Evolutionary conservation across 208 protist genomes (phyloP).

Genomic region (Histomonas meleagridis): DNA sequence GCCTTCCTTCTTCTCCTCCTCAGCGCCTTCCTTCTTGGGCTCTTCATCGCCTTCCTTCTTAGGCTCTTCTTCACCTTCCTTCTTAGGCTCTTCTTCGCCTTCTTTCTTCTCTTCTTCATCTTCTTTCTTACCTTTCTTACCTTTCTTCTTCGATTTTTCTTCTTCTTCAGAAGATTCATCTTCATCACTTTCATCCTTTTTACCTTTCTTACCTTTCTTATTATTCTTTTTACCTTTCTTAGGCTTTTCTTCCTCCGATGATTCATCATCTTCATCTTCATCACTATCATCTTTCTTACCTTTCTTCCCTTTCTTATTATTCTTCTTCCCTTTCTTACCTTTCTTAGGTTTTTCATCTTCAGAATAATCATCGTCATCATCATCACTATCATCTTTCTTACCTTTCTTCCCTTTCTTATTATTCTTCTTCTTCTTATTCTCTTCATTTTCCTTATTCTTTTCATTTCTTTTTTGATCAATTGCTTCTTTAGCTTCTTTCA

Average conservation of each 20-base stretch:
- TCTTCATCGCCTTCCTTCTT: not conserved
- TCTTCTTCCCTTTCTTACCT: not conserved
- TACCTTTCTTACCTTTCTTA: not conserved
- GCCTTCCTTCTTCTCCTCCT: constrained; percentile 17
- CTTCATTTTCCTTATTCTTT: not conserved
- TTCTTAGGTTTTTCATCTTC: not conserved
- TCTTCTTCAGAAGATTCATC: not conserved
- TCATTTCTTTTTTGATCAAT: not conserved
- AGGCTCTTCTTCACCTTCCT: not conserved
- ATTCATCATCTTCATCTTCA: too few relatives aligned
- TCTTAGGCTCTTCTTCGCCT: too few relatives aligned
- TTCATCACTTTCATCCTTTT: not conserved
- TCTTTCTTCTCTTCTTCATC: too few relatives aligned
- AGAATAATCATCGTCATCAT: not conserved
- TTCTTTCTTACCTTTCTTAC: not conserved
- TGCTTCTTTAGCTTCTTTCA: not conserved
- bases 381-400: not conserved
- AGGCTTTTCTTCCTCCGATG: too few relatives aligned
- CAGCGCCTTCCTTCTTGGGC: not conserved
- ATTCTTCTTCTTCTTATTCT: not conserved
- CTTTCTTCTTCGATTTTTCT: not conserved
- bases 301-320: not conserved
- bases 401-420: not conserved
- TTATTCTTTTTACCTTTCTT: not conserved
- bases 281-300: not conserved